Conservation (phyloP, 2,329 filamentous ascomycete species). For the Thielaviopsis punctulata region DNA sequence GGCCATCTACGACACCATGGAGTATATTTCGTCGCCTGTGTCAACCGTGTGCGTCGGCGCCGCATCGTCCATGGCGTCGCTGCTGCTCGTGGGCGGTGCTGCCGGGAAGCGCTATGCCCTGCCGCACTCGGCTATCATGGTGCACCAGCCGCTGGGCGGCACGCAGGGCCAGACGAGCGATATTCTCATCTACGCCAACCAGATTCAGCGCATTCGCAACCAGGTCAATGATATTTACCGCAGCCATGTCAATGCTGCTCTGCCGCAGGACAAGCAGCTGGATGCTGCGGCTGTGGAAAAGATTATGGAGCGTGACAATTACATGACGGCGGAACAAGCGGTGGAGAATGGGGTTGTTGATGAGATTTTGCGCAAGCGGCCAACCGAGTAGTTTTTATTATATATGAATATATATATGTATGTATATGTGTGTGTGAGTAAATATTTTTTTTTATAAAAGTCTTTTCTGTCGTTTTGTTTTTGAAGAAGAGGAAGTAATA, state of each 20-base stretch:
- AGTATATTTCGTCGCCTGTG: conserved; percentile 83
- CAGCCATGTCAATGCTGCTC: conserved; percentile 62
- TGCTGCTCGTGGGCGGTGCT: conserved; percentile 73
- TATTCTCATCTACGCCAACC: conserved; percentile 92
- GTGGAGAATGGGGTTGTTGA: conserved; percentile 83
- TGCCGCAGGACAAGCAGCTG: conserved; percentile 57
- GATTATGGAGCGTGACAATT: conserved; percentile 94
- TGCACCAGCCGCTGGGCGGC: conserved; percentile 80
- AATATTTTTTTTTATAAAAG: too few species aligned
- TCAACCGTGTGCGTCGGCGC: conserved; percentile 91
- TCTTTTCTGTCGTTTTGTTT: too few species aligned
- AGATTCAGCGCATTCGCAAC: conserved; percentile 73
- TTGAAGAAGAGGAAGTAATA: too few species aligned
- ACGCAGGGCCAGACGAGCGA: conserved; percentile 53
- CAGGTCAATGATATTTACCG: conserved; percentile 85
- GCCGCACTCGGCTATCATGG: conserved; percentile 90
- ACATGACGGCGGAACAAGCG: conserved; percentile 77
- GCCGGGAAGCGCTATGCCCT: conserved; percentile 74
- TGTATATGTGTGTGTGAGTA: too few species aligned
- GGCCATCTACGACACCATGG: conserved; percentile 98
- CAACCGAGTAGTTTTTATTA: conserved; percentile 14
- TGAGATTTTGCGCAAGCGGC: conserved; percentile 58
- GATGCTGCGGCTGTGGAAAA: conserved; percentile 66
- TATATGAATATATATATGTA: too few species aligned
- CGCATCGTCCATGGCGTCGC: conserved; percentile 84